Base-by-base conservation (phyloP, 2,329 filamentous ascomycete species). In the Chaetomiaceae sp. region DNA sequence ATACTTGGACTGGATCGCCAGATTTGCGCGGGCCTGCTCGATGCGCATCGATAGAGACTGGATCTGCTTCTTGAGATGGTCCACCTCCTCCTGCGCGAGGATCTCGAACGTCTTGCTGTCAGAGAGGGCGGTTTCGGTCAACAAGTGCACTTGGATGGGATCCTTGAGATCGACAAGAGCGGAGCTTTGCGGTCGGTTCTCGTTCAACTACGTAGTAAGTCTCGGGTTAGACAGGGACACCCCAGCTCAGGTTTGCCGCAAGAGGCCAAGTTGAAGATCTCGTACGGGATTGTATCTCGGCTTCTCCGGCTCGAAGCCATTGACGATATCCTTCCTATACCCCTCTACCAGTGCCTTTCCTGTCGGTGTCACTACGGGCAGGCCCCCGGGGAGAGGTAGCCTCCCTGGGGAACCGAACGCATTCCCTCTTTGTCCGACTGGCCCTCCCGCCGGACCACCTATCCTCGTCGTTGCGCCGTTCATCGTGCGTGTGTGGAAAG, bases 1-100 rank as follows among this genome's bases (percentile, higher is more conserved):
- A 63, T 96, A 90, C 73, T 97, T 99, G 50, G 85, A 87, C 69
- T 99, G 94, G 41, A 97, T 84, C 29, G 85, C 84, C 33, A 99
- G 78, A 70, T 92, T 96, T 55, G 89, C 82, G 60, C 86, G 84
- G 18, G 89, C 85, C 33, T 89, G 85, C 57, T 92, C 88, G 60
- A 96, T 85, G n/a, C 89, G 86, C 65, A 85, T 81, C 23, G 80
- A 77, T 45, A 97, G 71, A 32, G 82, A 75, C 54, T 83, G 80
- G 58, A 85, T 81, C 73, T 96, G 89, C 68, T 90, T 95, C 77
- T 97, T 99, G 63, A 97, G 73, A 42, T 82, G 80, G 60, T 97
- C 94, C 27, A 96, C 86, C 71, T 97, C 91, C 67, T 96, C 90
- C 61, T 92, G 88, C 0, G 91, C 89, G 56, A 99, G 69, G 21